Base-by-base conservation (phyloP, 805 yeast species). In the Ogataea pini region DNA sequence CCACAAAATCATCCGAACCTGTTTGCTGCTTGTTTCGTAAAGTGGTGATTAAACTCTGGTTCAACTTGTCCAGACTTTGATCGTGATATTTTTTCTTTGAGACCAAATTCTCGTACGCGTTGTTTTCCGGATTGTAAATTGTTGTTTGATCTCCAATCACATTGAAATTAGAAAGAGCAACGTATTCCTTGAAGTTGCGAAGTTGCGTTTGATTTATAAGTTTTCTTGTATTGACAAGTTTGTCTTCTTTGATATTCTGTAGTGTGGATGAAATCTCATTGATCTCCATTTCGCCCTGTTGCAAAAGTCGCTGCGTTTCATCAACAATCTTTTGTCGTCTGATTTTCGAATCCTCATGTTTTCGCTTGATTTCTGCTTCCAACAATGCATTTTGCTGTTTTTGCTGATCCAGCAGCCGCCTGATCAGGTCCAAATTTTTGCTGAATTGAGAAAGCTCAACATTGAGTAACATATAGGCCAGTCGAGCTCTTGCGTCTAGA, bases 391-490 rank as follows among this genome's bases (percentile, higher is more conserved):
- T 56, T 10, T 38, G 29, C 7, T 25, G n/a, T 13, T 46, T 39
- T 18, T 51, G 49, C 10, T 43, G 39, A 14, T 51, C 31, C 19
- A 55, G 36, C 14, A 44, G 48, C 2, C n/a, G 17, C 9, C 41
- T 44, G 39, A 53, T 28, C 14, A 22, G 42, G 12, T 51, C 40
- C 20, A 62, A 33, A 16, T 50, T 52, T 19, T 49, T 56, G 37
- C 49, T 56, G 14, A 38, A 47, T 32, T 57, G 57, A 5, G 58
- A 16, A 4, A 57, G 51, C 37, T 65, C 68, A 22, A 67, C 64
- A 34, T 55, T 61, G 39, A 67, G 39, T 10, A 68, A 49, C 59
- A 65, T 62, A 39, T 63, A 62, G 1, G 71, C 62, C 40, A 68
- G 46, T 38, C 63, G 53, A 1, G 68, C 65, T 6, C 60, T 53